Percentiles rank a stretch among this genome's conserved stretches.
These are phyloP conservation scores for Colletotrichum godetiae DNA, from an alignment of 2,329 filamentous ascomycete species.

Conservation along the genomic window DNA sequence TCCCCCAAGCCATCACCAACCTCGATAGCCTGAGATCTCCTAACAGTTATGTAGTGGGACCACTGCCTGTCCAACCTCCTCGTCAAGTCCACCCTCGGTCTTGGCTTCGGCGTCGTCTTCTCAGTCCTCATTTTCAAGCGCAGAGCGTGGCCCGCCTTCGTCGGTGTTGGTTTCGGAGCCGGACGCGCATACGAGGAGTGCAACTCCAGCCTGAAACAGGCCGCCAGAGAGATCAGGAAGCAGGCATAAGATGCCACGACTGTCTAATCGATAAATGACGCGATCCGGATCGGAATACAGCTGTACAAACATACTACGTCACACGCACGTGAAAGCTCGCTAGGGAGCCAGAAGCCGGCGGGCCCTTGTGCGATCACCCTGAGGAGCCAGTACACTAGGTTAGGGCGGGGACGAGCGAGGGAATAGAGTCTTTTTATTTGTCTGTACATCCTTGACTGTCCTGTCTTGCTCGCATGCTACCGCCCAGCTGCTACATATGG, in stretches of 20 bases:
- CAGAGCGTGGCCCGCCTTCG: constrained; percentile 96
- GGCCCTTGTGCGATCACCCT: constrained; percentile 15
- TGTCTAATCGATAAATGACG: constrained; percentile 35
- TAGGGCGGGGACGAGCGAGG: constrained; percentile 32
- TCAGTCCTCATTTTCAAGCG: constrained; percentile 98
- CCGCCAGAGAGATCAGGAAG: constrained; percentile 68
- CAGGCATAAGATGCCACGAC: constrained; percentile 50
- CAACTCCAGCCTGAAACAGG: constrained; percentile 80
- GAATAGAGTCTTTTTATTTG: constrained; percentile 37
- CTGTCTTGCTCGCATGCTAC: not conserved
- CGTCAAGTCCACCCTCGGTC: constrained; percentile 94
- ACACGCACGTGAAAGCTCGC: constrained; percentile 32
- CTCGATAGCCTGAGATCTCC: not conserved
- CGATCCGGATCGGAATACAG: constrained; percentile 37
- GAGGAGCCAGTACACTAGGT: constrained; percentile 26
- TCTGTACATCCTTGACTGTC: constrained; percentile 14
- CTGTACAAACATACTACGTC: constrained; percentile 45
- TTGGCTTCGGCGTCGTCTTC: constrained; percentile 98
- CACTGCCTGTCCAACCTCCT: constrained; percentile 97
- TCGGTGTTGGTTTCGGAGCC: constrained; percentile 94
- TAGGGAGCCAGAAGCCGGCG: constrained; percentile 26
- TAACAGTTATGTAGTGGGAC: constrained; percentile 79
- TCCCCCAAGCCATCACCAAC: not conserved
- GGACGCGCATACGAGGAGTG: constrained; percentile 98
- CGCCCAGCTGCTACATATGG: not conserved